Conservation (phyloP, 225 moss, liverwort and hornwort species). For the Physcomitrellopsis africana region DNA sequence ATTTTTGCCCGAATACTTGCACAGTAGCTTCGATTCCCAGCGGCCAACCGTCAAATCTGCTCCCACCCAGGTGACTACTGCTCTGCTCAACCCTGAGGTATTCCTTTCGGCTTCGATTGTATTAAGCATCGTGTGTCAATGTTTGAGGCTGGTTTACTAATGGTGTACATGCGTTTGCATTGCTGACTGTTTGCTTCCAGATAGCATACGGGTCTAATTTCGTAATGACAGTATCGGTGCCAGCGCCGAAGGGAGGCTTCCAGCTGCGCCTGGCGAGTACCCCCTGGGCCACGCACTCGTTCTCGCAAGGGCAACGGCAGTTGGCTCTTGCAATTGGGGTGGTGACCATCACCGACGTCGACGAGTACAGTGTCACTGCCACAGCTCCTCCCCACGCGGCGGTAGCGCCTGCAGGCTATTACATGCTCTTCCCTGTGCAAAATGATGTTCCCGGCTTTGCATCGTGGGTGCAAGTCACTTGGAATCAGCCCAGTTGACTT, state of each 20-base stretch:
- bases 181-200: background rate
- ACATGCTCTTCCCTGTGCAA: conserved; percentile 51
- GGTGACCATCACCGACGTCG: background rate
- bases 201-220: conserved; percentile 21
- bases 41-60: conserved; percentile 28
- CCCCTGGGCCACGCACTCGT: conserved; percentile 32
- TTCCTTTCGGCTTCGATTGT: too few species aligned
- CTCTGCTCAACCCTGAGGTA: background rate
- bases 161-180: background rate
- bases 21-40: conserved; percentile 6
- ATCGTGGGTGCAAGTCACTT: conserved; percentile 31
- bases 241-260: conserved; percentile 7
- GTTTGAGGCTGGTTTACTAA: background rate
- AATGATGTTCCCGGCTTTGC: conserved; percentile 34
- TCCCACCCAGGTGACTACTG: conserved; percentile 24
- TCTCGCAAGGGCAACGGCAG: conserved; percentile 42
- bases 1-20: conserved; percentile 35
- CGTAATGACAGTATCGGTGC: conserved; percentile 18
- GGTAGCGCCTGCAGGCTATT: conserved; percentile 30
- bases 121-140: too few species aligned
- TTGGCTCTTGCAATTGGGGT: background rate
- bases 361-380: conserved; percentile 31
- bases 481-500: background rate
- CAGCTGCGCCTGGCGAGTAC: conserved; percentile 25
- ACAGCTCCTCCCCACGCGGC: conserved; percentile 18